Percentiles rank a stretch among this genome's conserved stretches.
phyloP scores from a whole-genome alignment of 225 moss, liverwort and hornwort species.

The Physcomitrellopsis africana region DNA sequence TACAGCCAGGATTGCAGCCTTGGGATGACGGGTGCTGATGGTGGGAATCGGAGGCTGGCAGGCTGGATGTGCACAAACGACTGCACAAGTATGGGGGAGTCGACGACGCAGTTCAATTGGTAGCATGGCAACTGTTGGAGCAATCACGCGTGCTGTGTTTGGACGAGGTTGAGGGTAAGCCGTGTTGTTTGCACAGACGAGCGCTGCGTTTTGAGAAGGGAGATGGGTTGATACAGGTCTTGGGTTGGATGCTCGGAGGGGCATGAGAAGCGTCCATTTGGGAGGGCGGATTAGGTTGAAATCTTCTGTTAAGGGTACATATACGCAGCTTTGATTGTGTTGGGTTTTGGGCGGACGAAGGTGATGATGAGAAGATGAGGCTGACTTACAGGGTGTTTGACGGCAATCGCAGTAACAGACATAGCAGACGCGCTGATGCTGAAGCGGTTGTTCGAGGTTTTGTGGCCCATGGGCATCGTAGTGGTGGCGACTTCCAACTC shows the following conservation, averaged over 20 bases:
- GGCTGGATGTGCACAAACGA: conserved; percentile 76
- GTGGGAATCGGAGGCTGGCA: conserved; percentile 39
- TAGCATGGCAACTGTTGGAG: conserved; percentile 66
- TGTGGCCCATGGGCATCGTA: conserved; percentile 76
- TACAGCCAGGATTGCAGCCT: conserved; percentile 17
- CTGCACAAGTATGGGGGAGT: conserved; percentile 57
- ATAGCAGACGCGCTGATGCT: conserved; percentile 83
- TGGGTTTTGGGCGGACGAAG: background rate
- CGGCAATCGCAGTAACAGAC: conserved; percentile 62
- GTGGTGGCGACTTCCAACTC: conserved; percentile 81
- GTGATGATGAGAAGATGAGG: background rate
- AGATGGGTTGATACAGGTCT: background rate
- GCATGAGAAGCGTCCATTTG: too few species aligned
- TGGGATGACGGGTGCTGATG: conserved; percentile 15
- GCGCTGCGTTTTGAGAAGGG: background rate
- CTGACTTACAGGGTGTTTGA: conserved; percentile 4
- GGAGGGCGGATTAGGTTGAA: too few species aligned
- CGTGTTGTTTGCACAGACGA: background rate
- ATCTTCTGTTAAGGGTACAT: too few species aligned
- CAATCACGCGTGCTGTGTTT: conserved; percentile 68
- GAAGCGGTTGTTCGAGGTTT: conserved; percentile 69
- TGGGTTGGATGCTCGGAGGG: background rate
- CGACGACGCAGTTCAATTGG: conserved; percentile 50
- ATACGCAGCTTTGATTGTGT: background rate
- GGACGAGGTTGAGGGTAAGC: conserved; percentile 82